Conservation (phyloP, 495 filamentous ascomycete species). For the Aspergillus coremiiformis region DNA sequence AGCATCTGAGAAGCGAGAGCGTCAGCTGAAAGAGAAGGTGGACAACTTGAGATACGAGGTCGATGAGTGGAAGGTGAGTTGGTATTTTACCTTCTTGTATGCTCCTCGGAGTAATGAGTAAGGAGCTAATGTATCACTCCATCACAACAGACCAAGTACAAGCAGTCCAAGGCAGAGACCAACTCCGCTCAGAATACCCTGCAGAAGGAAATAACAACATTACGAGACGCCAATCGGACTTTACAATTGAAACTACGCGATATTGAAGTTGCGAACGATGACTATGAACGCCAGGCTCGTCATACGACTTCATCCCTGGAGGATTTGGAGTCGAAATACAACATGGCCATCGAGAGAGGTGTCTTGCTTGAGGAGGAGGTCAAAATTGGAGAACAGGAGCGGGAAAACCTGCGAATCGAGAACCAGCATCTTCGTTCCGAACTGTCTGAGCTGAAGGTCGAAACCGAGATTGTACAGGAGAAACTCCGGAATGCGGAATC, state of each 20-base stretch:
- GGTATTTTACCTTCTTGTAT: neutral
- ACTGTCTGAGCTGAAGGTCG: conserved; percentile 84
- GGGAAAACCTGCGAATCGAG: conserved; percentile 80
- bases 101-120: neutral
- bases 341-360: conserved; percentile 79
- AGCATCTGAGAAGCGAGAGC: conserved; percentile 86
- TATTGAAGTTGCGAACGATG: conserved; percentile 96
- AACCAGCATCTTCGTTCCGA: conserved; percentile 83
- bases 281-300: conserved; percentile 91
- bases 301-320: conserved; percentile 92
- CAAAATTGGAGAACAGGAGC: conserved; percentile 79
- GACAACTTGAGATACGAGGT: conserved; percentile 80
- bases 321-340: conserved; percentile 95
- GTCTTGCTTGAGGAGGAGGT: conserved; percentile 96
- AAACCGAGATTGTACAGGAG: conserved; percentile 88
- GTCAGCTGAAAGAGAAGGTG: conserved; percentile 74
- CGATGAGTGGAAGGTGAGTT: conserved; percentile 92
- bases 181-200: conserved; percentile 73
- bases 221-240: conserved; percentile 76
- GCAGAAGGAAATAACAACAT: conserved; percentile 90
- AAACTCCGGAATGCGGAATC: conserved; percentile 68
- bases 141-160: conserved; percentile 83
- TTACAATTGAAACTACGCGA: conserved; percentile 79
- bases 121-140: conserved; percentile 2
- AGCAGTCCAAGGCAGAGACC: conserved; percentile 83